These are phyloP conservation scores for Rhynchosporium secalis DNA, from an alignment of 2,329 filamentous ascomycete species.

Conservation along the genomic window DNA sequence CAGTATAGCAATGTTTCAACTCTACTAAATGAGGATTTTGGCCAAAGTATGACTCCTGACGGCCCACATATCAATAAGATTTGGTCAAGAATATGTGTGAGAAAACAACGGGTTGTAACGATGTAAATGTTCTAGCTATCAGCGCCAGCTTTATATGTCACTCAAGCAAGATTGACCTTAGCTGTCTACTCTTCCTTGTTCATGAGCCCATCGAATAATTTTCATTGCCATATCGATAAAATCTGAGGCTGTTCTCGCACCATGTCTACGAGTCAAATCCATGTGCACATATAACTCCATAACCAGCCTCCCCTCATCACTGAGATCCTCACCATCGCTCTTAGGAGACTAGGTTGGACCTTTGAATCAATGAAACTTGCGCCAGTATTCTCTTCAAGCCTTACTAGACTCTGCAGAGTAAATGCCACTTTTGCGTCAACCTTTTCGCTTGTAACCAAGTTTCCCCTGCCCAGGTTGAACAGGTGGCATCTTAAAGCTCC, in stretches of 20 bases:
- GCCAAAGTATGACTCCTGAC: no score
- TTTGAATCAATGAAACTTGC: not conserved
- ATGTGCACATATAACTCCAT: not conserved
- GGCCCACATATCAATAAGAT: no score
- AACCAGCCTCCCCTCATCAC: not conserved
- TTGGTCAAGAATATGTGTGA: no score
- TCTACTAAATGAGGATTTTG: no score
- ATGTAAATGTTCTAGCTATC: no score
- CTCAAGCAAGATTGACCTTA: not conserved
- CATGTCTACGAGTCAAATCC: not conserved
- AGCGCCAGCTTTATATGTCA: no score
- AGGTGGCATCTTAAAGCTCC: slow-evolving; percentile 1
- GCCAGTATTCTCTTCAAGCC: no score
- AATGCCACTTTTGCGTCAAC: not conserved
- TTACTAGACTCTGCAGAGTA: not conserved
- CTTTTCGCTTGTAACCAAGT: not conserved
- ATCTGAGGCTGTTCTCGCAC: not conserved
- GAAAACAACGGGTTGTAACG: no score
- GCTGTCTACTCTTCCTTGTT: not conserved
- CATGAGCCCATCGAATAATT: not conserved
- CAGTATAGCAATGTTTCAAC: no score
- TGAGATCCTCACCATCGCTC: not conserved
- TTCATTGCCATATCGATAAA: not conserved
- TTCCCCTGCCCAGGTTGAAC: not conserved
- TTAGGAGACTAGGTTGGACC: not conserved